These are phyloP conservation scores for Allium cepa DNA, from an alignment of 106 monocot species.

Conservation along the genomic window DNA sequence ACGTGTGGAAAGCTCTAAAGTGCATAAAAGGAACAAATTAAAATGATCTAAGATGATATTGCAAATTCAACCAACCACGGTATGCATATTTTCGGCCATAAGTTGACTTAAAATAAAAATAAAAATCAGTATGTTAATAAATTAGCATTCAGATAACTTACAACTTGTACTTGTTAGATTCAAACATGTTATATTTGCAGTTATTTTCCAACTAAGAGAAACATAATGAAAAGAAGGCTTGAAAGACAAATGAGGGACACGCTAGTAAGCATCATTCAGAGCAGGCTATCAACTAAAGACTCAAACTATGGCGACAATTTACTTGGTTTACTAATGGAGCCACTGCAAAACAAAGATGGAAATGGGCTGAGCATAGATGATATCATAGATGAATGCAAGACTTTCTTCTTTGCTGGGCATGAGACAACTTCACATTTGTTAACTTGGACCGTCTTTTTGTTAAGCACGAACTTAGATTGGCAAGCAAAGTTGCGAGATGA, in stretches of 20 bases:
- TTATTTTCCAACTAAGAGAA: conserved; percentile 34
- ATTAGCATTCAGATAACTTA: no score
- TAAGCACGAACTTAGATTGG: conserved; percentile 48
- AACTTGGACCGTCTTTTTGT: conserved; percentile 59
- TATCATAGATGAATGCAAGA: conserved; percentile 76
- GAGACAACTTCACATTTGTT: conserved; percentile 52
- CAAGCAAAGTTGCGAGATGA: conserved; percentile 52
- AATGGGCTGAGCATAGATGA: conserved; percentile 40
- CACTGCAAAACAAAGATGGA: conserved; percentile 8
- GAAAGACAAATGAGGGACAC: conserved; percentile 20
- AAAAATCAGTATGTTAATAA: no score
- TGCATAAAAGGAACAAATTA: no score
- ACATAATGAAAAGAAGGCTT: conserved; percentile 22
- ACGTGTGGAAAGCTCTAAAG: no score
- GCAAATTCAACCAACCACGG: no score
- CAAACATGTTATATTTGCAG: conserved; percentile 3
- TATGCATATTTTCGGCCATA: no score
- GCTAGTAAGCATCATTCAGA: conserved; percentile 22
- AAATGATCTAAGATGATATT: no score
- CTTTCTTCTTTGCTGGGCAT: conserved; percentile 65
- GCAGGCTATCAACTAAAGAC: conserved; percentile 17
- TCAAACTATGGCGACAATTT: conserved; percentile 37
- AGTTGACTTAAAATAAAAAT: no score
- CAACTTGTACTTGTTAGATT: no score
- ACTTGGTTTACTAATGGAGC: conserved; percentile 61